Evolutionary conservation across 2,329 filamentous ascomycete species (phyloP), one percentile per base, ranked within the genome.

Genomic region (Ophiostoma himal-ulmi): DNA sequence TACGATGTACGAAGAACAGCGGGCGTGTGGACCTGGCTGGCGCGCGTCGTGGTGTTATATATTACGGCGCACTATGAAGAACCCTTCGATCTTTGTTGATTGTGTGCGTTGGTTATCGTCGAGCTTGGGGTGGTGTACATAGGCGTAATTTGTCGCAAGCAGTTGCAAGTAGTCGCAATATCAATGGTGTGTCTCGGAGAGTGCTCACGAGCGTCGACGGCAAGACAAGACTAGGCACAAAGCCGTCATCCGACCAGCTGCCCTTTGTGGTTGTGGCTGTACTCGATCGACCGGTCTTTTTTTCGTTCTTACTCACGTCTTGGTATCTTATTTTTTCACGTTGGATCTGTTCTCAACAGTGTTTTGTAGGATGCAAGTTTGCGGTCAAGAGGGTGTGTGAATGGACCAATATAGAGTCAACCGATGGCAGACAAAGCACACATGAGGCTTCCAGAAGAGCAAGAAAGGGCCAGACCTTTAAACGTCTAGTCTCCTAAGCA

Each of bases 171-270:
- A 34, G 26, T 34, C 26, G 57, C 57, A 62, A 17, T 36, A 34
- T 62, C 52, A 6, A 14, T 22, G 65, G 44, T 70, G 62, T 67
- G 39, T 68, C 70, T 48, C 57, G 52, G 54, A 52, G 57, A 54
- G 66, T 68, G 69, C 37, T 52, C 66, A 52, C 36, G 67, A 57
- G 37, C 13, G 64, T 65, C 20, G 26, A 30, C n/a, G 26, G 26
- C 48, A 14, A 65, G 65, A 41, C 37, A 14, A 11, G 41, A 41
- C 30, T 20, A 68, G 66, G 62, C 22, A 66, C 17, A 22, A 44
- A 34, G 41, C 17, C 36, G 70, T 68, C 70, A 69, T 68, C 67
- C 60, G 70, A 71, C 70, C 70, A 69, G 60, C 60, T 71, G n/a
- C 67, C 66, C 30, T 67, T 37, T 68, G 54, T 26, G 41, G 13